Evolutionary conservation across 2,329 filamentous ascomycete species (phyloP).

Genomic region (Fusarium sublunatum): DNA sequence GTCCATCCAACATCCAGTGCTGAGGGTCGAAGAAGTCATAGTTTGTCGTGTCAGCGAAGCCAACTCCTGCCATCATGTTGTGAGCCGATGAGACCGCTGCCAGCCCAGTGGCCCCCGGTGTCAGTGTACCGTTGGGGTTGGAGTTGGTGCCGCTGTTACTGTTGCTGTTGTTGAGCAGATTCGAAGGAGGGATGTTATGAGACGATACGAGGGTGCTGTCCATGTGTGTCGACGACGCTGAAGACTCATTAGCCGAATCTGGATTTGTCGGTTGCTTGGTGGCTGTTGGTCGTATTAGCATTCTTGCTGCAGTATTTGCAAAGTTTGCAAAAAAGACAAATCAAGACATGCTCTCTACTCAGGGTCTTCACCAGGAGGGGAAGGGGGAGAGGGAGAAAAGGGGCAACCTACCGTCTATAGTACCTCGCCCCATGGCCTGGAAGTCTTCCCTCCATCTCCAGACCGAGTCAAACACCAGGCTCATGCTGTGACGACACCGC

Average conservation of each 20-base stretch:
- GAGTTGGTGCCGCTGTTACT: constrained; percentile 16
- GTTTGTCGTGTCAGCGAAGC: constrained; percentile 74
- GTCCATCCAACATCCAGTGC: constrained; percentile 91
- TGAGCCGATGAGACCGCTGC: constrained; percentile 53
- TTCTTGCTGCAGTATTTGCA: constrained; percentile 26
- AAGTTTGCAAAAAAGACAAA: constrained; percentile 37
- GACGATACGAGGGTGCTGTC: constrained; percentile 68
- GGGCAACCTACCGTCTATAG: constrained; percentile 72
- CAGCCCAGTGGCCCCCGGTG: constrained; percentile 61
- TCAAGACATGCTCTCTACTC: constrained; percentile 45
- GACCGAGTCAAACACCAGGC: constrained; percentile 84
- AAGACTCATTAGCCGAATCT: constrained; percentile 80
- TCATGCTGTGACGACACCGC: constrained; percentile 87
- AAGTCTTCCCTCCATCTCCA: constrained; percentile 88
- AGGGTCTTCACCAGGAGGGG: constrained; percentile 17
- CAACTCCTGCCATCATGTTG: constrained; percentile 62
- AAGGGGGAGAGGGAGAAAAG: constrained; percentile 21
- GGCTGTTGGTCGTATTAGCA: constrained; percentile 57
- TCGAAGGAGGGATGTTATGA: constrained; percentile 55
- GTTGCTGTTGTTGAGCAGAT: constrained; percentile 54
- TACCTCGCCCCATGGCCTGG: constrained; percentile 75
- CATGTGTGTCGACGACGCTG: constrained; percentile 73
- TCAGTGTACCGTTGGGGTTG: constrained; percentile 62
- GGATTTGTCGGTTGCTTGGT: constrained; percentile 89
- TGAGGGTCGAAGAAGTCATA: constrained; percentile 93